Conservation (phyloP, 495 filamentous ascomycete genomes). For the Xylaria castorea region DNA sequence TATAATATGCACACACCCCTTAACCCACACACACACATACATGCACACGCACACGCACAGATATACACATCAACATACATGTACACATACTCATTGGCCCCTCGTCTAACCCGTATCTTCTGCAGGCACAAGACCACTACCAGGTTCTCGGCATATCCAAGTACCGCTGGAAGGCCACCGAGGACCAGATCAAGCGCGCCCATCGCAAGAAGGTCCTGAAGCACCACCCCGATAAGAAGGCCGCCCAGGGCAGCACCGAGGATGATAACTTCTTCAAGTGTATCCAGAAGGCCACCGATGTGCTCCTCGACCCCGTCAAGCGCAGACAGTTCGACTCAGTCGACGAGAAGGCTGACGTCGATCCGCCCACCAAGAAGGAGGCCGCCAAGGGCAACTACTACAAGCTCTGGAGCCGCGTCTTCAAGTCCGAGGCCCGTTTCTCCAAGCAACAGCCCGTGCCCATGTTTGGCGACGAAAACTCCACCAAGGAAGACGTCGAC, state of each 20-base stretch:
- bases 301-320: conserved; percentile 89
- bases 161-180: conserved; percentile 89
- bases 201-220: conserved; percentile 99
- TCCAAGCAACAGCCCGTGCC: conserved; percentile 89
- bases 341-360: conserved; percentile 89
- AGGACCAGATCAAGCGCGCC: conserved; percentile 97
- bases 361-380: conserved; percentile 91
- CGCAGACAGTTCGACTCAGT: conserved; percentile 97
- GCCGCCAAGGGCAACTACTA: conserved; percentile 85
- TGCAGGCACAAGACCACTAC: conserved; percentile 94
- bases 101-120: conserved; percentile 37
- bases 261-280: conserved; percentile 99
- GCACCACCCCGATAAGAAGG: conserved; percentile 99
- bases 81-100: background rate
- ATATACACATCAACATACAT: background rate
- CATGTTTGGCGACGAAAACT: conserved; percentile 81
- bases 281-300: conserved; percentile 96
- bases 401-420: conserved; percentile 88
- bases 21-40: background rate
- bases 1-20: conserved; percentile 43
- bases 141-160: conserved; percentile 91
- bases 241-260: conserved; percentile 82
- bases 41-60: background rate
- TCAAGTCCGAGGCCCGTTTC: conserved; percentile 91
- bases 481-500: conserved; percentile 86